Percentiles rank a stretch among this genome's conserved stretches.
phyloP scores from a whole-genome alignment of 495 filamentous ascomycete genomes.

The Xylaria intraflava region DNA sequence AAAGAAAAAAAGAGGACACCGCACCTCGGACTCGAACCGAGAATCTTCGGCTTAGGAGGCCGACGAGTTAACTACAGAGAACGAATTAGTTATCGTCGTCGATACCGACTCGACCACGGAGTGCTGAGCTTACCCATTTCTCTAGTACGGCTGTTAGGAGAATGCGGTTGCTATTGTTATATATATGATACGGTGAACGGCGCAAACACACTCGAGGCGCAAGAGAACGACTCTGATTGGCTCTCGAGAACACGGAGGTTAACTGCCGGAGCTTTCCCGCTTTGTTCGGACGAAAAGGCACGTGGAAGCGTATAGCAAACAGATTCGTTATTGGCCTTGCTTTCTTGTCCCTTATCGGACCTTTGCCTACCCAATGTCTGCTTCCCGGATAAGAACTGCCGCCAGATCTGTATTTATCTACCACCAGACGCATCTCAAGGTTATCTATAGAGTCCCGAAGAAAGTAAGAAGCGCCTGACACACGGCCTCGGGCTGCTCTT shows the following conservation, averaged over 20 bases:
- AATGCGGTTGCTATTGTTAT: neutral
- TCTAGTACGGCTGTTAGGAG: constrained; percentile 8
- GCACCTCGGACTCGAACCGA: constrained; percentile 16
- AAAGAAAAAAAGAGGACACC: constrained; percentile 1
- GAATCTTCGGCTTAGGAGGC: constrained; percentile 18
- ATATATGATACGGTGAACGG: neutral
- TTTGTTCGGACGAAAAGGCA: too few relatives aligned
- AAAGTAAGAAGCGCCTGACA: constrained; percentile 45
- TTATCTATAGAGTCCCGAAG: constrained; percentile 17
- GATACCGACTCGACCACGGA: neutral
- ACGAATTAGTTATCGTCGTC: neutral
- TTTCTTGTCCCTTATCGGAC: neutral
- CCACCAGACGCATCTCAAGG: neutral
- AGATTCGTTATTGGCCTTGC: neutral
- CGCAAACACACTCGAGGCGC: neutral
- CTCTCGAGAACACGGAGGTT: neutral
- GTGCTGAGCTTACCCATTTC: constrained; percentile 8
- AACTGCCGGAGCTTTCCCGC: neutral
- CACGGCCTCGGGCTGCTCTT: constrained; percentile 55
- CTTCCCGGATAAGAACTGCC: neutral
- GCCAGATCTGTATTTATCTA: neutral
- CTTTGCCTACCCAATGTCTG: neutral
- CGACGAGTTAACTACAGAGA: constrained; percentile 9
- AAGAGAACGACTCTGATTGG: neutral
- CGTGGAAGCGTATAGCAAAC: neutral